These are phyloP conservation scores for Plasmodium berghei DNA, from an alignment of 169 alveolate species.

Conservation along the genomic window DNA sequence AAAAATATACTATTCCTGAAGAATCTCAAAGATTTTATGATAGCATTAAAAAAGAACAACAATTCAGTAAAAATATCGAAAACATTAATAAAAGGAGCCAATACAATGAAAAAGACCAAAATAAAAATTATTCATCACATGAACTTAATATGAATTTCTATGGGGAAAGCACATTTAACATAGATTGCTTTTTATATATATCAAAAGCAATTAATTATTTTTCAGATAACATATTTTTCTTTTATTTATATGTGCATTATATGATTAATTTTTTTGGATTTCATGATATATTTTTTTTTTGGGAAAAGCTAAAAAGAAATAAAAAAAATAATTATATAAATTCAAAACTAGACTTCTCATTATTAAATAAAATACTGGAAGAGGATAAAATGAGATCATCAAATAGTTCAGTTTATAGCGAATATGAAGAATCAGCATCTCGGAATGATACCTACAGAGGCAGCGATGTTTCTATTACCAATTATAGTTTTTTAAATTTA, in stretches of 20 bases:
- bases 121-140: neutral
- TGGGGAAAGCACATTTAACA: neutral
- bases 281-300: constrained; percentile 47
- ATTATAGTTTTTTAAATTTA: neutral
- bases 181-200: constrained; percentile 17
- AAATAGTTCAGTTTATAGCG: neutral
- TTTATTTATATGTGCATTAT: constrained; percentile 47
- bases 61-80: too few species aligned
- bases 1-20: too few species aligned
- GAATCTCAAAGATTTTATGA: too few species aligned
- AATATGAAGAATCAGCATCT: too few species aligned
- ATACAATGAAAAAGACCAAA: neutral
- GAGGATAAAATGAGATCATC: neutral
- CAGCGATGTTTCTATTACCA: neutral
- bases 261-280: constrained; percentile 31
- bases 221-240: constrained; percentile 55
- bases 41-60: too few species aligned
- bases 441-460: neutral
- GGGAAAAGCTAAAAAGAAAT: constrained; percentile 52
- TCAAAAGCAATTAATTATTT: constrained; percentile 43
- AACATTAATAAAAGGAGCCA: too few species aligned
- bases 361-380: constrained; percentile 11
- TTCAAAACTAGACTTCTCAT: neutral
- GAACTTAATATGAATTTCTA: too few species aligned
- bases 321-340: constrained; percentile 1